Percentiles rank a stretch among this genome's conserved stretches.
These are phyloP conservation scores for Venturia pyrina DNA, from an alignment of 2,329 filamentous ascomycete species.

Conservation along the genomic window DNA sequence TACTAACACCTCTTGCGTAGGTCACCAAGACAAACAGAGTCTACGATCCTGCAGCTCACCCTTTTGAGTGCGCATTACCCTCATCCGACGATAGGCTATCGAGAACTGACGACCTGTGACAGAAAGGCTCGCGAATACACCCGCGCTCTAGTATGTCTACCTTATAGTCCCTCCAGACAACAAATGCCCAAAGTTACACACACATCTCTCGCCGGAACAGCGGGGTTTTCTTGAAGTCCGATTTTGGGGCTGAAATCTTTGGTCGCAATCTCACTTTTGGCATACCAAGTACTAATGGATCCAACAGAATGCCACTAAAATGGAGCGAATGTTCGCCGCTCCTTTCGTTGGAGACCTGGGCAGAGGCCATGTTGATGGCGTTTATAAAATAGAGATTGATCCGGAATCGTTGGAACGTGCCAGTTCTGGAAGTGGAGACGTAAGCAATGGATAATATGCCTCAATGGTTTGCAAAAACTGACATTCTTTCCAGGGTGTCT, in stretches of 20 bases:
- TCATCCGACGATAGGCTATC: background rate
- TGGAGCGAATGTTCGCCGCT: constrained; percentile 83
- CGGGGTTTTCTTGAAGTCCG: too few species aligned
- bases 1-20: background rate
- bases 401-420: constrained; percentile 62
- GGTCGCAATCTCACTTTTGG: background rate
- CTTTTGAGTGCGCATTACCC: constrained; percentile 51
- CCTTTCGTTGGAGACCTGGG: constrained; percentile 83
- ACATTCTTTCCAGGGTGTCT: constrained; percentile 46
- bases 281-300: background rate
- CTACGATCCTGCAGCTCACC: constrained; percentile 57
- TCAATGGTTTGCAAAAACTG: too few species aligned
- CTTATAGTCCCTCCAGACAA: background rate
- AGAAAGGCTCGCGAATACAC: constrained; percentile 72
- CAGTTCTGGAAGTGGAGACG: constrained; percentile 76
- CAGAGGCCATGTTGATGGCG: constrained; percentile 25
- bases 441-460: too few species aligned
- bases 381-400: constrained; percentile 73
- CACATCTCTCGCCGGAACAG: too few species aligned
- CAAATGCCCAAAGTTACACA: background rate
- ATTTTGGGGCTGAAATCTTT: too few species aligned
- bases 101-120: background rate
- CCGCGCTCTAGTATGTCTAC: constrained; percentile 40
- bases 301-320: constrained; percentile 63
- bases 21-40: background rate